A percentile compares a stretch with the other conserved stretches of the same genome.
phyloP scores from a whole-genome alignment of 441 rosid genomes.

The Jatropha podagrica region DNA sequence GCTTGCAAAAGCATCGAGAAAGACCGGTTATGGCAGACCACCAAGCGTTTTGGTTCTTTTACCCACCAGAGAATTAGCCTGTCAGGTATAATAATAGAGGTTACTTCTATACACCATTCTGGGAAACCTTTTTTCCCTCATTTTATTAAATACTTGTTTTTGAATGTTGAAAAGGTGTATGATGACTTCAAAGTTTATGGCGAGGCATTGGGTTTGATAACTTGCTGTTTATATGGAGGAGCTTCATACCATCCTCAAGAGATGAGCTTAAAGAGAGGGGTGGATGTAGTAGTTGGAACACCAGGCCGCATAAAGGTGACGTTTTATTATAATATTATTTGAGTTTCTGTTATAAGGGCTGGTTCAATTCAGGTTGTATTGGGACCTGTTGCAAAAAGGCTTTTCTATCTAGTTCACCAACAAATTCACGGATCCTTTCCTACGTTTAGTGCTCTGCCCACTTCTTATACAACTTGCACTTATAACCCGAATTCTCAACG shows the following conservation, averaged over 20 bases:
- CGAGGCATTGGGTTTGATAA: constrained; percentile 61
- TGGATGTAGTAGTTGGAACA: constrained; percentile 88
- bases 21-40: constrained; percentile 76
- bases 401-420: too few species aligned
- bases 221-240: constrained; percentile 93
- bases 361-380: too few species aligned
- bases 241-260: constrained; percentile 64
- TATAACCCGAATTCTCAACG: too few species aligned
- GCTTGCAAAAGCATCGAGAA: constrained; percentile 49
- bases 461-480: too few species aligned
- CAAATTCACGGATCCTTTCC: too few species aligned
- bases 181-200: constrained; percentile 86
- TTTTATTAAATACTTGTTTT: not conserved
- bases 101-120: not conserved
- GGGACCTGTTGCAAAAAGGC: too few species aligned
- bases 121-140: not conserved
- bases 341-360: not conserved
- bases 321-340: constrained; percentile 7
- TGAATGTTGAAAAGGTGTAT: constrained; percentile 43
- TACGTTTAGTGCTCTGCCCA: too few species aligned
- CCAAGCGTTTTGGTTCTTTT: constrained; percentile 90
- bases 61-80: constrained; percentile 94
- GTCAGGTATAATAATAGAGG: constrained; percentile 49
- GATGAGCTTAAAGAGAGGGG: constrained; percentile 66
- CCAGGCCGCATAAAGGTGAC: constrained; percentile 92